These are phyloP conservation scores for Elymus sibiricus DNA, from an alignment of 176 grass and related monocot genomes.

Conservation along the genomic window DNA sequence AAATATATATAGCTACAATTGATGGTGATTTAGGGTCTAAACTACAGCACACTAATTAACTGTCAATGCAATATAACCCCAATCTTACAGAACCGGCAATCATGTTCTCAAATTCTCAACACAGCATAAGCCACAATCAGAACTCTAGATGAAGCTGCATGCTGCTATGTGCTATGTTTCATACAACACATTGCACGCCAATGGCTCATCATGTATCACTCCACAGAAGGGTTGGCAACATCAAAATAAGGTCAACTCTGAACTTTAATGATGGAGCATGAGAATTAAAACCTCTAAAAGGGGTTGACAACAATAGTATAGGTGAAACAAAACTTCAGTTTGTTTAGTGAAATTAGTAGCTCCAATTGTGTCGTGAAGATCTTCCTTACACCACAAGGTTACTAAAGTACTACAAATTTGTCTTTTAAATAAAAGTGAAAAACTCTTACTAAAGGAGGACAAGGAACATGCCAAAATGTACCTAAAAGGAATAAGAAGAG, in stretches of 20 bases:
- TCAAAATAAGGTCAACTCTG: neutral
- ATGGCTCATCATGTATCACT: neutral
- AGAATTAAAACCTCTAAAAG: neutral
- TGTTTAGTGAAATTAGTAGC: neutral
- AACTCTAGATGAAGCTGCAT: slow-evolving; percentile 10
- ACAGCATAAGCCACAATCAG: neutral
- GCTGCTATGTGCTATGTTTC: neutral
- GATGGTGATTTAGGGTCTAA: neutral
- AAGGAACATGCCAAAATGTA: neutral
- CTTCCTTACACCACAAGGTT: neutral
- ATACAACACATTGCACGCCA: neutral
- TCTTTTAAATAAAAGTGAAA: neutral
- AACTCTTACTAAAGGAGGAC: neutral
- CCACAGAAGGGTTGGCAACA: neutral
- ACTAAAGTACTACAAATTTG: neutral
- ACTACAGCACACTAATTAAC: neutral
- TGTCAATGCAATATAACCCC: neutral
- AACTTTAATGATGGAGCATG: neutral
- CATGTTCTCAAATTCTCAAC: neutral
- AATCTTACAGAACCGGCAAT: neutral
- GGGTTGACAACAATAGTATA: neutral
- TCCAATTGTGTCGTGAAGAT: neutral
- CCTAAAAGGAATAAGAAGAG: neutral
- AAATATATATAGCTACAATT: neutral
- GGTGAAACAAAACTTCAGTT: neutral